Conservation (phyloP, 208 protist genomes). For the Wallacemonas rigidus region DNA sequence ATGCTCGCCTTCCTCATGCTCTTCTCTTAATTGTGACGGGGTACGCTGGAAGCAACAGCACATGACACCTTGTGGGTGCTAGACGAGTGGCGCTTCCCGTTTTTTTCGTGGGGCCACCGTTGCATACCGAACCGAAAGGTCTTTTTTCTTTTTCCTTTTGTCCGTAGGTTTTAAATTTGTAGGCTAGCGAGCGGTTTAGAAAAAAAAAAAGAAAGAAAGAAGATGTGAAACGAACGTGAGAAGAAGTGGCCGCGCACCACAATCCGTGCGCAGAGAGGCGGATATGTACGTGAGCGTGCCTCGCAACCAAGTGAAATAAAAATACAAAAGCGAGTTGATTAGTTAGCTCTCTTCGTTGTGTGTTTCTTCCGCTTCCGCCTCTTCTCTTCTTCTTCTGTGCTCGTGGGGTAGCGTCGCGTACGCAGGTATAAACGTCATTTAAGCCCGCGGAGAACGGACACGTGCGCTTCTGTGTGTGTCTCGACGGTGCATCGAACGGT, state of each 20-base stretch:
- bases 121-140: no score
- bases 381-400: conserved; percentile 17
- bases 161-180: not conserved
- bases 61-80: no score
- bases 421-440: not conserved
- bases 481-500: no score
- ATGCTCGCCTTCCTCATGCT: conserved; percentile 90
- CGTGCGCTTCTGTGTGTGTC: no score
- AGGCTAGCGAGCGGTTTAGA: not conserved
- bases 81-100: no score
- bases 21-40: conserved; percentile 59
- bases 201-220: conserved; percentile 17
- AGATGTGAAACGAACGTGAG: not conserved
- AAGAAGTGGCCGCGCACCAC: not conserved
- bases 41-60: not conserved
- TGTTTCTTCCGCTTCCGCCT: not conserved
- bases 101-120: no score
- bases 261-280: no score
- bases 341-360: conserved; percentile 8
- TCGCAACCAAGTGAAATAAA: no score
- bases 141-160: no score
- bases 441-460: no score
- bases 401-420: not conserved
- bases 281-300: no score
- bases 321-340: not conserved